These are phyloP conservation scores for Trichoderma harzianum DNA, from an alignment of 2,329 filamentous ascomycete species.

Conservation along the genomic window DNA sequence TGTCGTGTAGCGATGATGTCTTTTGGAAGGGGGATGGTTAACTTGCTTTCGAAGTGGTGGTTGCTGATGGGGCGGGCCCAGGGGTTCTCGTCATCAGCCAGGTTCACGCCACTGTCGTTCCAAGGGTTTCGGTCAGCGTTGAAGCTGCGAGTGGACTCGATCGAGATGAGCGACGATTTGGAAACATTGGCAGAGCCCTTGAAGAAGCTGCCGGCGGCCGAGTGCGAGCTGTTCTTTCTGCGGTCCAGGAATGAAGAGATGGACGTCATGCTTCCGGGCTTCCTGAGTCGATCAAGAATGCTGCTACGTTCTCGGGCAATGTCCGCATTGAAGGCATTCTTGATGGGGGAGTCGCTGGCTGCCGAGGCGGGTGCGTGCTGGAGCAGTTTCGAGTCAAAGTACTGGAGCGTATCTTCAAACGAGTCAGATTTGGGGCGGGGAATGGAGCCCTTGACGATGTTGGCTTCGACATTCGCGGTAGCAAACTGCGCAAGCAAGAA, in stretches of 20 bases:
- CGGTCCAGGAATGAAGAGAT: constrained; percentile 95
- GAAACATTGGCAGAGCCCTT: constrained; percentile 89
- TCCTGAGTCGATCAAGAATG: constrained; percentile 90
- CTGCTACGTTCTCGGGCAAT: constrained; percentile 73
- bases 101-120: constrained; percentile 96
- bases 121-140: constrained; percentile 92
- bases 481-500: constrained; percentile 85
- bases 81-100: constrained; percentile 78
- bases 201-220: constrained; percentile 79
- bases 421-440: constrained; percentile 98
- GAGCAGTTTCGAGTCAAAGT: constrained; percentile 94
- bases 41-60: constrained; percentile 61
- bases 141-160: constrained; percentile 89
- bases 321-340: constrained; percentile 77
- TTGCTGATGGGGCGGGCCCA: constrained; percentile 65
- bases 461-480: constrained; percentile 82
- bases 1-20: constrained; percentile 80
- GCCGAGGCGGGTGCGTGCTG: constrained; percentile 84
- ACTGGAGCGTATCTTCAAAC: constrained; percentile 94
- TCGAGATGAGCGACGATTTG: constrained; percentile 91
- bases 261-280: constrained; percentile 90
- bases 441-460: constrained; percentile 87
- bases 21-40: constrained; percentile 66
- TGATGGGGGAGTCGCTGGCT: constrained; percentile 83
- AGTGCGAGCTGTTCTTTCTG: constrained; percentile 89